Evolutionary conservation across 768 basidiomycete species (phyloP), one percentile per base, ranked within the genome.

Genomic region (Pulveroboletus frians): DNA sequence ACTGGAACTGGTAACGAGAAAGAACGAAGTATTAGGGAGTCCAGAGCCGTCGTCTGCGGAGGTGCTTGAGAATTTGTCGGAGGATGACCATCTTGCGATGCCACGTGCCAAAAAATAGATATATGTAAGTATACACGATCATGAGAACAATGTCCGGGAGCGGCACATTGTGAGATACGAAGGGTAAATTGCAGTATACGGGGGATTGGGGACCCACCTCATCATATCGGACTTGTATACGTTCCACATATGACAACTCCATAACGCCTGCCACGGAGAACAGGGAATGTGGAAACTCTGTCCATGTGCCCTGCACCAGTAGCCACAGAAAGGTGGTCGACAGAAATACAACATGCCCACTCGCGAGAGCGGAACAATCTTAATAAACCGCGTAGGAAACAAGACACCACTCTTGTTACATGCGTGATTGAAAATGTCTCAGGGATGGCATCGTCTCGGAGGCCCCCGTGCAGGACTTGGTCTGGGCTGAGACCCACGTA

Each of bases 231-330:
- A 23, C 23, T 23, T 5, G 70, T 17, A 83, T 71, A 52, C 71
- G 66, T 48, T 82, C 76, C n/a, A 91, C 82, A 39, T 75, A 78
- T 5, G 65, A 59, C 41, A 76, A 68, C 20, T 86, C 79, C 2
- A 61, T 67, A 27, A 85, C 78, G 2, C 88, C 89, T 4, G 71
- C 67, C 47, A 91, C 55, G 1, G 81, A 65, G 23, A 90, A 46
- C 91, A 81, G 2, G 88, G 89, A 20, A 81, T 80, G 58, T 90
- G 86, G 61, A 84, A 91, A 57, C 78, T 83, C 52, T 76, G 80
- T 2, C 76, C 79, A 63, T 88, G 84, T 5, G 85, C 81, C 34
- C 88, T 89, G 43, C 8, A 32, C 10, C 46, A 15, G 43, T 27
- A 9, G 4, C 27, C 26, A 26, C 27, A 34, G 45, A 13, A 8